Evolutionary conservation across 2,329 filamentous ascomycete genomes (phyloP), one percentile per base, ranked within the genome.

Genomic region (Pseudocercospora macadamiae): DNA sequence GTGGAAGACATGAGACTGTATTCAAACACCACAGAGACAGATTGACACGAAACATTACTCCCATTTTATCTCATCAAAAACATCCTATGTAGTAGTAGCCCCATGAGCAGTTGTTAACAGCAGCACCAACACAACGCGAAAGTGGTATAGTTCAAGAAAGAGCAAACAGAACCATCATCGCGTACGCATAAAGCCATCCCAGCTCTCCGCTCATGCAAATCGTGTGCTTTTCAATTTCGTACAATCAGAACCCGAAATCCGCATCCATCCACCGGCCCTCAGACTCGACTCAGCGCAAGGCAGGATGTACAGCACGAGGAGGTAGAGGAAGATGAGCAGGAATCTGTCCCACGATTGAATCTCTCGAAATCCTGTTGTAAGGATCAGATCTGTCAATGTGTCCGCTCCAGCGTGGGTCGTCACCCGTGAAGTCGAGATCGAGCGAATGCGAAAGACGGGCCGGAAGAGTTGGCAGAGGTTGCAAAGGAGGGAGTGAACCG

Each of bases 141-240:
- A 37, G 48, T 51, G 28, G 48, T 51, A 51, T 37, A 34, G 28
- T 21, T 51, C 16, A 30, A 37, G n/a, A n/a, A n/a, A n/a, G n/a
- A 51, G 28, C 28, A 51, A 25, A 51, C 28, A 51, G 32, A 21
- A 51, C 28, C 48, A 21, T 37, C 48, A 37, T 34, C 28, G 18
- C 26, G 28, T 21, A 21, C 28, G 28, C 32, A 26, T 18, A 36
- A 51, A 21, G 18, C 18, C 16, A 34, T 18, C 28, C 48, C 19
- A 19, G 18, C 48, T 18, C 32, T n/a, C 18, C 25, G 48, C 28
- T 34, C 48, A 51, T 51, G 28, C 28, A 51, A 37, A 51, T 34
- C 48, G 32, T 30, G 48, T 51, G 14, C 28, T 34, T 36, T n/a
- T n/a, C n/a, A 21, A 19, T 51, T 28, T 10, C 28, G 21, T 30